These are phyloP conservation scores for Cymbidium sinense DNA, from an alignment of 106 monocot genomes.

Conservation along the genomic window DNA sequence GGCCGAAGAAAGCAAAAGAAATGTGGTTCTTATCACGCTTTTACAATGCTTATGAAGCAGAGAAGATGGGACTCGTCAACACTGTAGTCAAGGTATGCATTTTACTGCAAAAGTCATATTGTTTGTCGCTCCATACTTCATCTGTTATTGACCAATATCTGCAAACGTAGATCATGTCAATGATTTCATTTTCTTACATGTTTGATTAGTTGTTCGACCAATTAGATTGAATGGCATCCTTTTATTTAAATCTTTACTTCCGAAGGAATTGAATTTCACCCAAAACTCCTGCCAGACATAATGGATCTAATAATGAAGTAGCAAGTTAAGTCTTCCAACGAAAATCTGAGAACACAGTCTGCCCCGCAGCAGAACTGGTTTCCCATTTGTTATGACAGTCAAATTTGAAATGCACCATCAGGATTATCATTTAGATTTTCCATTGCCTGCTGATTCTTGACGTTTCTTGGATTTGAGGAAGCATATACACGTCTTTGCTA, in stretches of 20 bases:
- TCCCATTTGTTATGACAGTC: too few relatives aligned
- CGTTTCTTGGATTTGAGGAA: background rate
- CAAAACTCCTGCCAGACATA: too few relatives aligned
- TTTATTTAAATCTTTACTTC: too few relatives aligned
- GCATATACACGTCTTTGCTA: background rate
- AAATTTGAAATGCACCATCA: background rate
- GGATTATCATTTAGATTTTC: background rate
- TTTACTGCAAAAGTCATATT: background rate
- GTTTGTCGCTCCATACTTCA: background rate
- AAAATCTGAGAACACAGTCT: too few relatives aligned
- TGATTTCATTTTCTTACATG: background rate
- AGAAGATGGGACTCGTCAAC: constrained; percentile 86
- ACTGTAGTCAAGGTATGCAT: constrained; percentile 69
- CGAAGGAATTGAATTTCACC: too few relatives aligned
- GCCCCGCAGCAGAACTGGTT: too few relatives aligned
- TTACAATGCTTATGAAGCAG: constrained; percentile 82
- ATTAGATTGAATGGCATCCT: too few relatives aligned
- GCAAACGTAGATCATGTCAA: background rate
- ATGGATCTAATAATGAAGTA: background rate
- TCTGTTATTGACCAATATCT: background rate
- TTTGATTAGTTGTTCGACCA: too few relatives aligned
- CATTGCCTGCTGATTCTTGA: background rate
- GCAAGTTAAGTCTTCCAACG: too few relatives aligned
- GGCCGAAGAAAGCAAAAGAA: constrained; percentile 92
- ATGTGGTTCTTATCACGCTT: constrained; percentile 86